phyloP scores from a whole-genome alignment of 352 stramenopile genomes.

The Pythium oligandrum region DNA sequence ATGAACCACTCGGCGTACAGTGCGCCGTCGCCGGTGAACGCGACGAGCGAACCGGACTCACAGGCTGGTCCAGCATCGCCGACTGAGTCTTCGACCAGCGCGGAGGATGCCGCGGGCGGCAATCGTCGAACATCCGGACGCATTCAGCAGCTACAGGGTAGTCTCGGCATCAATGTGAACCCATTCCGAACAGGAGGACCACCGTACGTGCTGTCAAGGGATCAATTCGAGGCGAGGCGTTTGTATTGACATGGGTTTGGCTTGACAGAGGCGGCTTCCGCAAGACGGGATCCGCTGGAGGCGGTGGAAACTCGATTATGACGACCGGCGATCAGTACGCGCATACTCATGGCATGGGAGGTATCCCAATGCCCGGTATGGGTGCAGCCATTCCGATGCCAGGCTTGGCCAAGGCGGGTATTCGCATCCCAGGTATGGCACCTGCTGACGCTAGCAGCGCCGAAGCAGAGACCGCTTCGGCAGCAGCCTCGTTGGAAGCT shows the following conservation, averaged over 20 bases:
- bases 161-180: constrained; percentile 82
- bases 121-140: constrained; percentile 35
- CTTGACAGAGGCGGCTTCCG: constrained; percentile 28
- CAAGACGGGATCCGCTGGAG: constrained; percentile 23
- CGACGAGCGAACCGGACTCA: background rate
- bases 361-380: constrained; percentile 78
- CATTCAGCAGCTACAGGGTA: constrained; percentile 78
- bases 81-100: constrained; percentile 7
- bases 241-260: background rate
- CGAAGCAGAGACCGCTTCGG: constrained; percentile 20
- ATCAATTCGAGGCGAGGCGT: background rate
- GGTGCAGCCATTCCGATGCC: constrained; percentile 80
- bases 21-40: background rate
- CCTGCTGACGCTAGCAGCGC: constrained; percentile 12
- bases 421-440: constrained; percentile 64
- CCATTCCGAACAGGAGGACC: constrained; percentile 51
- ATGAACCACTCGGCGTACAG: constrained; percentile 20
- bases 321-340: constrained; percentile 80
- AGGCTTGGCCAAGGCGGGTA: constrained; percentile 62
- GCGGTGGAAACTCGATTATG: constrained; percentile 62
- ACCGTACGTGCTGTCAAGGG: constrained; percentile 11
- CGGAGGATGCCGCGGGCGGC: constrained; percentile 22
- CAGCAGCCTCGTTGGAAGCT: constrained; percentile 33
- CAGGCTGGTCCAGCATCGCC: background rate
- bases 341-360: constrained; percentile 60